Evolutionary conservation across 768 basidiomycete genomes (phyloP), one percentile per base, ranked within the genome.

Genomic region (Polyporus arcularius): DNA sequence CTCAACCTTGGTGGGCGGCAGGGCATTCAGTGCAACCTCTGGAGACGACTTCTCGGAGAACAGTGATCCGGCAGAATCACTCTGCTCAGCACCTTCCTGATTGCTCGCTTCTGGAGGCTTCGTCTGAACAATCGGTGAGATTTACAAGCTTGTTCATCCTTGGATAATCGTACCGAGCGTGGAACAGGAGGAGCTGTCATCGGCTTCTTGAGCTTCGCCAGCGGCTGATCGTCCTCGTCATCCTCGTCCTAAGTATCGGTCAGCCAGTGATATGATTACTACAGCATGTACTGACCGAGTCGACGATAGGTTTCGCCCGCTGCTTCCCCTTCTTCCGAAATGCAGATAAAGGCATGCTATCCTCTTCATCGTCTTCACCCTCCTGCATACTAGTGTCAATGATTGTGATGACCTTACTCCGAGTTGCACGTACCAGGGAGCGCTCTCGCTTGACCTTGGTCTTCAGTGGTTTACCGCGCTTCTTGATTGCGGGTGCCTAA

Each of bases 31-130:
- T 3, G 63, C 58, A 15, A 64, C 53, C 15, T 65, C 64, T 32
- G 61, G 65, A 28, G 65, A 65, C 12, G 65, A 62, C 11, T 35
- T 35, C 18, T 49, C 65, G 15, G 61, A 65, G 42, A 62, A 65
- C 3, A 65, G 52, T 5, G 65, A 65, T 4, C 61, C 65, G 14
- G 52, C 61, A 4, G 54, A 53, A n/a, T 65, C 64, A 18, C 52
- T 54, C 21, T 51, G 15, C 14, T 51, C 49, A 6, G n/a, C 32
- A 9, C 26, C 46, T 26, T 48, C 21, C 9, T 30, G 21, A 26
- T 26, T 26, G 46, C 21, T 4, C 21, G 14, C 18, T 52, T 32
- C 53, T 43, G 14, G 12, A 50, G 9, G 1, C 35, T 35, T 35
- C 35, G 35, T 35, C 46, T 26, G 14, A 21, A 21, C 14, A 21